These are phyloP conservation scores for Hydrangea macrophylla DNA, from an alignment of 148 eudicot genomes.

Conservation along the genomic window DNA sequence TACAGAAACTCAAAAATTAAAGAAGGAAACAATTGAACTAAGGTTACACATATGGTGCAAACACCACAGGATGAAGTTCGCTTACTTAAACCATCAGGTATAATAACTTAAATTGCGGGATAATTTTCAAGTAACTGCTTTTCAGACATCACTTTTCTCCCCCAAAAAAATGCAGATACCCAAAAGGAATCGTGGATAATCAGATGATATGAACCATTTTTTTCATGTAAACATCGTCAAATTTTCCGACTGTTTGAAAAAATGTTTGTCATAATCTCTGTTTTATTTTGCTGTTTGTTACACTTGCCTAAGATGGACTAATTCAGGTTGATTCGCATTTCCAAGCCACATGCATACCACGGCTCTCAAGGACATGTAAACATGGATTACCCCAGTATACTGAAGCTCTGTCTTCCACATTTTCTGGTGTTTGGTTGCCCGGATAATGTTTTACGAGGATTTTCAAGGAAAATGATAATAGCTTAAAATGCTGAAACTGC, in stretches of 20 bases:
- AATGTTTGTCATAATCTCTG: too few relatives aligned
- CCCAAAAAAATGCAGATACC: background rate
- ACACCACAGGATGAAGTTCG: too few relatives aligned
- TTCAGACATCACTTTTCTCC: conserved; percentile 1
- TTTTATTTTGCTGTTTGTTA: too few relatives aligned
- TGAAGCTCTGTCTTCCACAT: background rate
- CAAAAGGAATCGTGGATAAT: background rate
- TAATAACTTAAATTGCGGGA: conserved; percentile 1
- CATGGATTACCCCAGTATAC: background rate
- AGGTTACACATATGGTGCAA: background rate
- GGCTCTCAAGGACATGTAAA: background rate
- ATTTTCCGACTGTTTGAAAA: background rate
- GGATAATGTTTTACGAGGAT: too few relatives aligned
- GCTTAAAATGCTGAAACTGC: too few relatives aligned
- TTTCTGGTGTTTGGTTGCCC: too few relatives aligned
- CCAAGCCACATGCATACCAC: background rate
- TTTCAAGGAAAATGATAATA: too few relatives aligned
- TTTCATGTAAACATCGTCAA: background rate
- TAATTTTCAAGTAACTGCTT: background rate
- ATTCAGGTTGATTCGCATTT: background rate
- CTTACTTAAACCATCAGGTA: too few relatives aligned
- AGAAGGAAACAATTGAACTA: background rate
- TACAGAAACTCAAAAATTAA: background rate
- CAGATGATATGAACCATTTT: conserved; percentile 3
- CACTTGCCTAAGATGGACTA: background rate